These are phyloP conservation scores for Chlorella sorokiniana DNA, from an alignment of 139 green algal species.

Conservation along the genomic window DNA sequence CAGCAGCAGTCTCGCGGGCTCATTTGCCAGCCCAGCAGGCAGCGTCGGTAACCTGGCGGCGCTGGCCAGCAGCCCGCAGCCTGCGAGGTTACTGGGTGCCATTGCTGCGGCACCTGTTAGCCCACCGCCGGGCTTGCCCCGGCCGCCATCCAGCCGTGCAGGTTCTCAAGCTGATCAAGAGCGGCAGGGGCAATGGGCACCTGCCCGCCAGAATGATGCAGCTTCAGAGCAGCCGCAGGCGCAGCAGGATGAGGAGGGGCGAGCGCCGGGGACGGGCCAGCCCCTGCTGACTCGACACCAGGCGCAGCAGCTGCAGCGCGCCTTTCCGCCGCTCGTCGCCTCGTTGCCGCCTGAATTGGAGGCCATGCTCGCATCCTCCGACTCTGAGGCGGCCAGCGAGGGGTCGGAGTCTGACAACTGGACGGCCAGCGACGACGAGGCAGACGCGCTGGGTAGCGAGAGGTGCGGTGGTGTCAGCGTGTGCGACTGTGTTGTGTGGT, in stretches of 20 bases:
- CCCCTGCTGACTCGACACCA: background rate
- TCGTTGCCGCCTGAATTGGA: constrained; percentile 36
- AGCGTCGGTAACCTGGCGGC: constrained; percentile 5
- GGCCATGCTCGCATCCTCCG: background rate
- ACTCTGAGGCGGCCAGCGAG: constrained; percentile 15
- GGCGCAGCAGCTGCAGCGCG: constrained; percentile 26
- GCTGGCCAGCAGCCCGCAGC: background rate
- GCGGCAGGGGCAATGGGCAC: background rate
- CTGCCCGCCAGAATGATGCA: background rate
- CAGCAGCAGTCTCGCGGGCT: constrained; percentile 22
- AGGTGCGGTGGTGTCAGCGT: background rate
- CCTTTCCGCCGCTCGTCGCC: constrained; percentile 31
- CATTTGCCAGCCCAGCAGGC: background rate
- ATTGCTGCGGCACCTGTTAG: background rate
- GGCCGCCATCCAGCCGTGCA: background rate
- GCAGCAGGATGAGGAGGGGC: background rate
- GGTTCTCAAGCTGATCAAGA: background rate
- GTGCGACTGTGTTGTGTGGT: no score
- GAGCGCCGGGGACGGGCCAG: no score
- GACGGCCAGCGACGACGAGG: constrained; percentile 32
- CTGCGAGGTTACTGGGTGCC: background rate
- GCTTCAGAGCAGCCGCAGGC: background rate
- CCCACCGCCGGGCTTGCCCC: background rate
- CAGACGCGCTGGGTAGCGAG: background rate
- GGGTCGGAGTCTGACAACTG: constrained; percentile 21